Conservation (phyloP, 352 stramenopile species). For the Pythium utonaiense region DNA sequence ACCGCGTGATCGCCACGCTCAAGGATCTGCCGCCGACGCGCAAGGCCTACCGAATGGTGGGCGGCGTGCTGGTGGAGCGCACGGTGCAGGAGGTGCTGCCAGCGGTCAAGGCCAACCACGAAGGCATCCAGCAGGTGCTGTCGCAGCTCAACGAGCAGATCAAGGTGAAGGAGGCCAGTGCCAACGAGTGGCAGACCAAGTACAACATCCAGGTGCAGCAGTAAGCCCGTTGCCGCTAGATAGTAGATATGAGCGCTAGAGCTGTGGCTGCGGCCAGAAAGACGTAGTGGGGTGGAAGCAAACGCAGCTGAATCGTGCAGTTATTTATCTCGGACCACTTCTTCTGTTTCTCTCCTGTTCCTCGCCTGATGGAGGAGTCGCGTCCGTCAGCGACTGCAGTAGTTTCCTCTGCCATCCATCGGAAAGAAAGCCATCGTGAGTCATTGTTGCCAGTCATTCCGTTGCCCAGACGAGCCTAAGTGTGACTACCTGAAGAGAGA, state of each 20-base stretch:
- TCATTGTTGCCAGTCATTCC: too few species aligned
- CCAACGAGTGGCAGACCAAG: constrained; percentile 84
- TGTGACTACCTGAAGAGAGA: constrained; percentile 58
- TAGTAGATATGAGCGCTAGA: constrained; percentile 5
- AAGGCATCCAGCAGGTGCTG: constrained; percentile 76
- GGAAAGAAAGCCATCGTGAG: not conserved
- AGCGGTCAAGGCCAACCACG: constrained; percentile 81
- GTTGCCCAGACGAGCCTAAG: too few species aligned
- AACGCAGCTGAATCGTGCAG: constrained; percentile 1
- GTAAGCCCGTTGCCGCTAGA: constrained; percentile 17
- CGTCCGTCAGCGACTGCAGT: constrained; percentile 46
- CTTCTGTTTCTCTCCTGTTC: constrained; percentile 1
- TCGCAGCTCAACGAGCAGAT: constrained; percentile 72
- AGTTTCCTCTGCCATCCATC: constrained; percentile 45
- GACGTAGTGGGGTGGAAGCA: not conserved
- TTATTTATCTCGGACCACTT: constrained; percentile 9
- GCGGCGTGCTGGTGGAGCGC: constrained; percentile 95
- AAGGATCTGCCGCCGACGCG: constrained; percentile 61
- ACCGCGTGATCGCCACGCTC: constrained; percentile 82
- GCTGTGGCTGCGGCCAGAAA: not conserved
- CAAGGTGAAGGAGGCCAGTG: constrained; percentile 79
- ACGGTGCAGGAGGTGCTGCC: constrained; percentile 95
- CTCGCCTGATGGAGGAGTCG: not conserved
- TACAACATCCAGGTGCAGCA: constrained; percentile 86
- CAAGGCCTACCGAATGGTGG: constrained; percentile 95